phyloP scores from a whole-genome alignment of 345 rosid genomes.

The Hypericum androsaemum region DNA sequence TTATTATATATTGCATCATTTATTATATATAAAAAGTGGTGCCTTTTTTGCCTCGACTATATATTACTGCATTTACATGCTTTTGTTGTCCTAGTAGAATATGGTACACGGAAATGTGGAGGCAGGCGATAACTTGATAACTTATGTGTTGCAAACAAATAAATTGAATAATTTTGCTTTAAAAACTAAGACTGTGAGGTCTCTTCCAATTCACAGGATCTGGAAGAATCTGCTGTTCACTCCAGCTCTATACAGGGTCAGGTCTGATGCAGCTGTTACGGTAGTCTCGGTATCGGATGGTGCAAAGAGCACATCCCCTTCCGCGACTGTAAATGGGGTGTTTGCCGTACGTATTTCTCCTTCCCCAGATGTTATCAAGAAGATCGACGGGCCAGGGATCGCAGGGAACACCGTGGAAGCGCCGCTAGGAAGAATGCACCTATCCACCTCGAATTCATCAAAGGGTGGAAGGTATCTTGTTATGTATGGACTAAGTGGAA shows the following conservation, averaged over 20 bases:
- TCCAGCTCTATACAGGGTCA: constrained; percentile 82
- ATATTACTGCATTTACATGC: no score
- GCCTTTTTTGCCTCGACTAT: no score
- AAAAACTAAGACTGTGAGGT: no score
- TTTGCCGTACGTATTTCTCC: constrained; percentile 44
- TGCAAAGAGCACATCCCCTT: constrained; percentile 78
- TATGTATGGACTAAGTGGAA: constrained; percentile 46
- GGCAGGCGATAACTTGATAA: no score
- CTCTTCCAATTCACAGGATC: constrained; percentile 13
- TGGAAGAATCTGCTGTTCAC: constrained; percentile 59
- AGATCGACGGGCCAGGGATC: constrained; percentile 73
- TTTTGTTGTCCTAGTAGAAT: no score
- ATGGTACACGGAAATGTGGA: no score
- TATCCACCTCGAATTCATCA: constrained; percentile 83
- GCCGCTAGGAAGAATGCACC: constrained; percentile 57
- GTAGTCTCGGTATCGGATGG: constrained; percentile 54
- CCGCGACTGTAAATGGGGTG: constrained; percentile 25
- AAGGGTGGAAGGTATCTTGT: constrained; percentile 89
- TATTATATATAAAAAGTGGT: no score
- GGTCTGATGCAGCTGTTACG: constrained; percentile 37
- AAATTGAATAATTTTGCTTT: no score
- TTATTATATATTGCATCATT: no score
- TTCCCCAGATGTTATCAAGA: constrained; percentile 47
- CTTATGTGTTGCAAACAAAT: no score
- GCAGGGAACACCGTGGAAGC: constrained; percentile 58